A percentile compares a stretch with the other conserved stretches of the same genome.
These are phyloP conservation scores for Cicer yamashitae DNA, from an alignment of 306 rosid genomes.

Conservation along the genomic window DNA sequence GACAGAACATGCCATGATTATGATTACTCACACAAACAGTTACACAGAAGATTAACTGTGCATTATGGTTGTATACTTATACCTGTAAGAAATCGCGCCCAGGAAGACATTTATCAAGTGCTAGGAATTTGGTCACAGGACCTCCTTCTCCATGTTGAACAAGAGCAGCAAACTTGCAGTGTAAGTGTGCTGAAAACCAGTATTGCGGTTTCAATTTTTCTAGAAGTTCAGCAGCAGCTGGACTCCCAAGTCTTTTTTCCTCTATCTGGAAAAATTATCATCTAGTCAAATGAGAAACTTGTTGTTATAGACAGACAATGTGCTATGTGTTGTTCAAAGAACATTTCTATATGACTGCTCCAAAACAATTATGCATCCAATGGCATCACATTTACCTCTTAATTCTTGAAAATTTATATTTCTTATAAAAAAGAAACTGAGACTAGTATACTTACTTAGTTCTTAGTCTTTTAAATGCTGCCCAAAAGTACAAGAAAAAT, in stretches of 20 bases:
- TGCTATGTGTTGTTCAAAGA: slow-evolving; percentile 7
- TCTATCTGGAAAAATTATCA: slow-evolving; percentile 62
- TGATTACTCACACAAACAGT: slow-evolving; percentile 39
- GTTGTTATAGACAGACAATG: slow-evolving; percentile 9
- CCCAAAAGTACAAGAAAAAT: not conserved
- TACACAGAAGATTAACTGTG: slow-evolving; percentile 28
- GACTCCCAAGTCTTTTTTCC: slow-evolving; percentile 82
- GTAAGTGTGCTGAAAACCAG: slow-evolving; percentile 98
- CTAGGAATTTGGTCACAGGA: slow-evolving; percentile 86
- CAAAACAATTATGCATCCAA: not conserved
- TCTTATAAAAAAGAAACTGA: slow-evolving; percentile 1
- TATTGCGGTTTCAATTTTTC: slow-evolving; percentile 81
- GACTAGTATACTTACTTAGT: not conserved
- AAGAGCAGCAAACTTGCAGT: slow-evolving; percentile 92
- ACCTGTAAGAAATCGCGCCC: slow-evolving; percentile 91
- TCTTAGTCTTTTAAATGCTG: not conserved
- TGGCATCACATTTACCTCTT: not conserved
- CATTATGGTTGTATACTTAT: slow-evolving; percentile 23
- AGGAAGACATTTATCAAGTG: slow-evolving; percentile 89
- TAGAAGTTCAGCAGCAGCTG: slow-evolving; percentile 79
- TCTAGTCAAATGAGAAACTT: slow-evolving; percentile 27
- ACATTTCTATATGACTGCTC: not conserved
- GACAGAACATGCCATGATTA: slow-evolving; percentile 41
- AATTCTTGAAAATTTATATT: not conserved
- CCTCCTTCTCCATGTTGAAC: slow-evolving; percentile 95